phyloP scores from a whole-genome alignment of 805 yeast species.

The Wickerhamomyces sydowiorum region DNA sequence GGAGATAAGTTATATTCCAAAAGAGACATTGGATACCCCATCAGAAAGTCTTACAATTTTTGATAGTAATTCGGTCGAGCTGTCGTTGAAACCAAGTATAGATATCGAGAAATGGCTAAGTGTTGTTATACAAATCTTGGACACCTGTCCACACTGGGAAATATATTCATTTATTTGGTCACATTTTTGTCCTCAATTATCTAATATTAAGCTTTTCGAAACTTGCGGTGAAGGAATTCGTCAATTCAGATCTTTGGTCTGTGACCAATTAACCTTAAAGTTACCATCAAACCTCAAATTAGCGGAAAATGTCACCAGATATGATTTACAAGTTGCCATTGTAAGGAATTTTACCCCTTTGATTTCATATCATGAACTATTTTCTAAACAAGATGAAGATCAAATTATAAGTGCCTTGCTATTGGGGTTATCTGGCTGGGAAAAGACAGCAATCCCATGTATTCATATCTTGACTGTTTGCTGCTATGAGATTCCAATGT shows the following conservation, averaged over 20 bases:
- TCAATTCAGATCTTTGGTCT: slow-evolving; percentile 39
- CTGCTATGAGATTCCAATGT: slow-evolving; percentile 73
- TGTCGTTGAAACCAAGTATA: slow-evolving; percentile 18
- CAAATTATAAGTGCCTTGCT: slow-evolving; percentile 54
- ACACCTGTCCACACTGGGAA: slow-evolving; percentile 62
- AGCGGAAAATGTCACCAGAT: slow-evolving; percentile 42
- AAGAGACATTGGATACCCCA: slow-evolving; percentile 35
- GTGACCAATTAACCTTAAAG: slow-evolving; percentile 52
- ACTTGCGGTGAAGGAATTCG: slow-evolving; percentile 34
- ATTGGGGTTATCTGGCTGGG: slow-evolving; percentile 66
- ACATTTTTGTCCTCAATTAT: slow-evolving; percentile 65
- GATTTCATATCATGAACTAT: slow-evolving; percentile 50
- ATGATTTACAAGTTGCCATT: slow-evolving; percentile 61
- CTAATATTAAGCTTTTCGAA: slow-evolving; percentile 49
- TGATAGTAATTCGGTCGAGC: slow-evolving; percentile 17
- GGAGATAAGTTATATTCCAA: slow-evolving; percentile 40
- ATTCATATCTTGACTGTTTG: slow-evolving; percentile 71
- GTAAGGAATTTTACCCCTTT: slow-evolving; percentile 59
- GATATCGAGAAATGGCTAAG: slow-evolving; percentile 49
- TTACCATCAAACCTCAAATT: slow-evolving; percentile 36
- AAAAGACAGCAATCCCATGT: slow-evolving; percentile 71
- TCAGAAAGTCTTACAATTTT: slow-evolving; percentile 19
- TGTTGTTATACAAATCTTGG: slow-evolving; percentile 42
- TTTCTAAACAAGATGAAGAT: slow-evolving; percentile 56
- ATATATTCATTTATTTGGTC: slow-evolving; percentile 59